Conservation (phyloP, 495 filamentous ascomycete genomes). For the Daldinia vernicosa region DNA sequence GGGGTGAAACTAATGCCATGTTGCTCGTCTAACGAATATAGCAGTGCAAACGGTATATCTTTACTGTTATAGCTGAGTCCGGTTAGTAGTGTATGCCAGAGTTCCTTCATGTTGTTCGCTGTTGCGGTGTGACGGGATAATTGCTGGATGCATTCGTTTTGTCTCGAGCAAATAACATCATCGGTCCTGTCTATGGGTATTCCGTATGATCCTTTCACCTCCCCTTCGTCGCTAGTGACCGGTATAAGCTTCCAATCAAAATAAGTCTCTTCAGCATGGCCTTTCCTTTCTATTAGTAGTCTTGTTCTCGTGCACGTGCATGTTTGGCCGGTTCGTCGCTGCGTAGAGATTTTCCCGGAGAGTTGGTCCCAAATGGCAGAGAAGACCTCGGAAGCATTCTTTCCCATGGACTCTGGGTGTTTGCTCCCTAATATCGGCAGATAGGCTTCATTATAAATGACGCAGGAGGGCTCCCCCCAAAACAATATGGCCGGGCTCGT, state of each 20-base stretch:
- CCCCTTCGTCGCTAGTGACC: slow-evolving; percentile 59
- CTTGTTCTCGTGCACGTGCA: slow-evolving; percentile 51
- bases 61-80: slow-evolving; percentile 60
- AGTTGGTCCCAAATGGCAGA: slow-evolving; percentile 47
- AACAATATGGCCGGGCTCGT: slow-evolving; percentile 46
- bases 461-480: slow-evolving; percentile 56
- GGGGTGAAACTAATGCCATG: slow-evolving; percentile 18
- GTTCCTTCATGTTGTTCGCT: slow-evolving; percentile 64
- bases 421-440: slow-evolving; percentile 50
- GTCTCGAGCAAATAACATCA: slow-evolving; percentile 62
- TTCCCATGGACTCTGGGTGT: slow-evolving; percentile 52
- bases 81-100: slow-evolving; percentile 61
- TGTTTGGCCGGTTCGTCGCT: slow-evolving; percentile 35
- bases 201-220: slow-evolving; percentile 61
- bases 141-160: slow-evolving; percentile 66
- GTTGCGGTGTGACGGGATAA: slow-evolving; percentile 65
- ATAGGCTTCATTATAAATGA: slow-evolving; percentile 58
- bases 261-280: slow-evolving; percentile 68
- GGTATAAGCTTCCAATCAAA: slow-evolving; percentile 70
- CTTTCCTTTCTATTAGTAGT: slow-evolving; percentile 59
- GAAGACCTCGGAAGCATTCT: slow-evolving; percentile 50
- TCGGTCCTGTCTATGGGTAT: slow-evolving; percentile 66
- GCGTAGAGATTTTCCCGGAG: slow-evolving; percentile 44
- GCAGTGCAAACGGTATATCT: slow-evolving; percentile 66
- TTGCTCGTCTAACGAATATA: slow-evolving; percentile 63